Base-by-base conservation (phyloP, 2,329 filamentous ascomycete genomes). In the Aspergillus sp. region DNA sequence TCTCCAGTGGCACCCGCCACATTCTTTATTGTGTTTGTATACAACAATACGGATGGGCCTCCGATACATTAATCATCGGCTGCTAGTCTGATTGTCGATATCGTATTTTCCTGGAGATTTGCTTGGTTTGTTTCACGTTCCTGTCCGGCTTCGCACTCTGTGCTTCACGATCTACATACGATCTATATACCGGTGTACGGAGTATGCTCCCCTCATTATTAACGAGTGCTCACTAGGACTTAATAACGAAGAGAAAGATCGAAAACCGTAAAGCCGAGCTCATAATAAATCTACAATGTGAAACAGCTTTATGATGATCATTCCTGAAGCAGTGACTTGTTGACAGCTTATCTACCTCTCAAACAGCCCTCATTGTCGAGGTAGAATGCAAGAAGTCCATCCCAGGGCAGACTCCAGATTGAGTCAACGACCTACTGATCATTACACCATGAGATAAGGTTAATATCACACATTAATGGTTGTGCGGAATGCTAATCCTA, bases 281-380 rank as follows among this genome's bases (percentile, higher is more conserved):
- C 23, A 24, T 24, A 24, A 7, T 24, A 24, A 24, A 24, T 24
- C 5, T 24, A 24, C 2, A 24, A 7, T 7, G 0, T 24, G 23
- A 6, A 6, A 1, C 23, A 24, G 23, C 23, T 24, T 2, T 24
- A 24, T 6, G 23, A 83, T 77, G 14, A 82, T 69, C 33, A 82
- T 70, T 2, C 73, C 75, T 2, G 77, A 75, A 2, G 80, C 80
- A 3, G 78, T 79, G 44, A 79, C 71, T 60, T 35, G 33, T 35
- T 47, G 1, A 17, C 6, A 31, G 3, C n/a, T 47, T 24, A 47
- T 24, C 21, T 17, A 33, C 15, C 9, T 24, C 14, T 44, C 4
- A 12, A 15, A 14, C 15, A 3, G 27, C n/a, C 17, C 45, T 35
- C 27, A 21, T 23, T 33, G 3, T 17, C 24, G 11, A 33, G 31